Evolutionary conservation across 2,329 filamentous ascomycete genomes (phyloP), one percentile per base, ranked within the genome.

Genomic region (Fusarium redolens): DNA sequence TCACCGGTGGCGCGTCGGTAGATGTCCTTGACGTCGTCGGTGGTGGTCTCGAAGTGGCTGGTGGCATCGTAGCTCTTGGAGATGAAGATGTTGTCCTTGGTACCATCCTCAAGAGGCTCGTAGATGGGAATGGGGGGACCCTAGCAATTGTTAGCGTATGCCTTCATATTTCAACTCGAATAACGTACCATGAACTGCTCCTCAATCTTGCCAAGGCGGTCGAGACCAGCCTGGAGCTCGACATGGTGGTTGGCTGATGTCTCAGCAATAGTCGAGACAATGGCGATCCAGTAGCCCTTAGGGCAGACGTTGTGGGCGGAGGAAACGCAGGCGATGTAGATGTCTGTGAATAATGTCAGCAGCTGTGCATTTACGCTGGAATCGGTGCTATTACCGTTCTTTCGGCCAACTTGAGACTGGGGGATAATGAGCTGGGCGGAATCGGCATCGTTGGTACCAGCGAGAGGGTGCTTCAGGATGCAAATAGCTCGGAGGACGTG

Each of bases 51-150:
- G 80, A 99, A 99, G 88, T 99, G 96, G 82, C 93, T 97, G 73
- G 93, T 97, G 59, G 97, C 94, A 80, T 99, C 97, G 85, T 99
- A 99, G 86, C 94, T 97, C 91, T 97, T 98, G 79, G 95, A 97
- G 82, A 99, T 95, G 86, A 95, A 99, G 83, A 99, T 92, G 84
- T 95, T 95, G 86, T 98, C 95, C 77, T 91, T 92, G 76, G 86
- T 87, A 72, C 96, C 96, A 79, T 92, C 90, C 79, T 94, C 93
- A 54, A 96, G 82, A 28, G 96, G 97, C 85, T 97, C 95, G 83
- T 98, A 98, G 69, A 99, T 89, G 59, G 96, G 95, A 75, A 98
- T 97, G 22, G 96, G 94, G 35, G 94, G 86, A 31, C 94, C 89
- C 89, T 91, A 54, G 33, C 33, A 22, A 11, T 30, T 60, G 38